Evolutionary conservation across 2,329 filamentous ascomycete genomes (phyloP), one percentile per base, ranked within the genome.

Genomic region (Dothistroma septosporum): DNA sequence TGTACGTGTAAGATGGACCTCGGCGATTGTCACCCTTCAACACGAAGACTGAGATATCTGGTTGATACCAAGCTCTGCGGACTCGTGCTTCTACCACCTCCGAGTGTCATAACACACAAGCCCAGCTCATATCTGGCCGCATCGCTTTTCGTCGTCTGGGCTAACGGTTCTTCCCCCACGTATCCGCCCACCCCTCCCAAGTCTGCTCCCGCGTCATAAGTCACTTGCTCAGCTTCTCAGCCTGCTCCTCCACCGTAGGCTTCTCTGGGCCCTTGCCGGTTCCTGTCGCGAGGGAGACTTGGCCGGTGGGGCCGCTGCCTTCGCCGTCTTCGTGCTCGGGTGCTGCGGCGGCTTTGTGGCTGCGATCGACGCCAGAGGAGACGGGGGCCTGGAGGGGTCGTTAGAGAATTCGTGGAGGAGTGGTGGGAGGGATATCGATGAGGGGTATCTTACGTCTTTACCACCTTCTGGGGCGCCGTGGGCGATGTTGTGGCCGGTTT

Each of bases 321-420:
- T 72, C 72, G 60, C 76, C 76, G 61, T 76, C 75, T 65, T 77
- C 75, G 33, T 64, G 57, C 48, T 74, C 71, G 46, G 76, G 76
- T 56, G 72, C 66, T 57, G 75, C 70, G 11, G 75, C 75, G 54
- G 75, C 73, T 63, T 77, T 76, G 66, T 74, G 69, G 53, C 73
- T 68, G 68, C 75, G 74, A 63, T 76, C 67, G 58, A 76, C 69
- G 47, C 70, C 62, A 4, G 60, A 58, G 14, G 60, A 64, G 16
- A 59, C 61, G 21, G 61, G 63, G 12, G 55, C 33, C 64, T 66
- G 53, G 35, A 46, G n/a, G 12, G 28, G n/a, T 1, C 47, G 47
- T 60, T 22, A 60, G 59, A n/a, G 35, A 14, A 4, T 10, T 28
- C 9, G 32, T 19, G 28, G 16, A 22, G 12, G 19, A 11, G 5